phyloP scores from a whole-genome alignment of 805 yeast species.

The Candida namnaoensis region DNA sequence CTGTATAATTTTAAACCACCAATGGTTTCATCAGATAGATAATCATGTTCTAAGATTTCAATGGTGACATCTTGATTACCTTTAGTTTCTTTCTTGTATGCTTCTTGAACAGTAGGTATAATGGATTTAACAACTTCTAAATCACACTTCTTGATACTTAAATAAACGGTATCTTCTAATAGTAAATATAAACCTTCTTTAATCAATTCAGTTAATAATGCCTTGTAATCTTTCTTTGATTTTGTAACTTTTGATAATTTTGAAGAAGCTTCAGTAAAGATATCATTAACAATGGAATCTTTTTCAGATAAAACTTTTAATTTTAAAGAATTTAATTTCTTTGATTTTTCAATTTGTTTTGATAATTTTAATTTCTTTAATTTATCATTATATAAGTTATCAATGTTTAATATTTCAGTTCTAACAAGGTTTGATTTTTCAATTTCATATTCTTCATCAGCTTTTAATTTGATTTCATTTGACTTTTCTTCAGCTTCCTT shows the following conservation, averaged over 20 bases:
- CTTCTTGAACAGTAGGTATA: conserved; percentile 23
- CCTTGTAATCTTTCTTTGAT: conserved; percentile 52
- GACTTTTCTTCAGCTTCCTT: conserved; percentile 99
- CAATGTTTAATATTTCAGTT: conserved; percentile 84
- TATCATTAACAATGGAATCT: conserved; percentile 67
- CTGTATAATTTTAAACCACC: conserved; percentile 83
- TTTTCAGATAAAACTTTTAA: conserved; percentile 82
- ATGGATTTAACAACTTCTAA: conserved; percentile 44
- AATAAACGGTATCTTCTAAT: conserved; percentile 58
- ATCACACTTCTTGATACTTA: conserved; percentile 65
- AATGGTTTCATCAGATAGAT: conserved; percentile 53
- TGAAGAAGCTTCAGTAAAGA: conserved; percentile 61
- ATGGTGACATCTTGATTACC: conserved; percentile 50
- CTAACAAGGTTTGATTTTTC: conserved; percentile 95
- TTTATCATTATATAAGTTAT: conserved; percentile 67
- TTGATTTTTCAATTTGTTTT: conserved; percentile 93
- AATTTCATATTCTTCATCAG: conserved; percentile 97
- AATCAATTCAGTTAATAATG: conserved; percentile 66
- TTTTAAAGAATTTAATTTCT: conserved; percentile 92
- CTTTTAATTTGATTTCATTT: conserved; percentile 88
- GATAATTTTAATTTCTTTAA: conserved; percentile 87
- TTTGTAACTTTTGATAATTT: conserved; percentile 52
- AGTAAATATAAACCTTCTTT: conserved; percentile 69
- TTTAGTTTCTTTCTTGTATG: conserved; percentile 50
- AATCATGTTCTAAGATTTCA: conserved; percentile 44